Evolutionary conservation across 495 filamentous ascomycete genomes (phyloP).

Genomic region (Aspergillus sclerotioniger): DNA sequence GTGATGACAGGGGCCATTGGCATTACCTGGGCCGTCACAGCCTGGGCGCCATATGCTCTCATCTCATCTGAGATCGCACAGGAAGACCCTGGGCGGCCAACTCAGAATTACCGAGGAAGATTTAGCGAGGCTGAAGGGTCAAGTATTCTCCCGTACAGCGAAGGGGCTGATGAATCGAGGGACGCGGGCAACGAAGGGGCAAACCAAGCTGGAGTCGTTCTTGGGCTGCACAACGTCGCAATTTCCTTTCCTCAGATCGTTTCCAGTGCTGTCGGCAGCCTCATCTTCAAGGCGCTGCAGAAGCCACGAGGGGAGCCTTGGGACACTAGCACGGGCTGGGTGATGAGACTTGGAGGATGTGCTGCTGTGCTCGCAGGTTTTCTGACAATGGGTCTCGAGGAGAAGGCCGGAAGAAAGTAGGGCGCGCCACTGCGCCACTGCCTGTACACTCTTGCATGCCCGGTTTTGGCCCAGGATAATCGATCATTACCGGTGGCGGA

Average conservation of each 20-base stretch:
- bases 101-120: background rate
- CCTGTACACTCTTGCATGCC: background rate
- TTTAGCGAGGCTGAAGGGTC: background rate
- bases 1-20: constrained; percentile 72
- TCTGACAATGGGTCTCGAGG: constrained; percentile 37
- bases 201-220: constrained; percentile 74
- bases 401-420: background rate
- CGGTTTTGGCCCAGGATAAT: background rate
- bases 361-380: constrained; percentile 71
- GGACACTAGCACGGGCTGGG: constrained; percentile 81
- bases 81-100: constrained; percentile 50
- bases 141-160: background rate
- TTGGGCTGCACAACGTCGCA: constrained; percentile 88
- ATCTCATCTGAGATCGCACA: constrained; percentile 80
- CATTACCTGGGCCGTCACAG: constrained; percentile 79
- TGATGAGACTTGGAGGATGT: constrained; percentile 72
- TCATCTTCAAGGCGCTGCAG: constrained; percentile 75
- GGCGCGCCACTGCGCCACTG: background rate
- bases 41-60: constrained; percentile 88
- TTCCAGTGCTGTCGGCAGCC: constrained; percentile 73
- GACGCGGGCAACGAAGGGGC: background rate
- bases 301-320: constrained; percentile 75
- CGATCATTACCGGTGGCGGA: background rate
- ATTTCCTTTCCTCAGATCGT: constrained; percentile 83
- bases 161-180: background rate